These are phyloP conservation scores for Ephemerocybe angulata DNA, from an alignment of 768 basidiomycete genomes.

Conservation along the genomic window DNA sequence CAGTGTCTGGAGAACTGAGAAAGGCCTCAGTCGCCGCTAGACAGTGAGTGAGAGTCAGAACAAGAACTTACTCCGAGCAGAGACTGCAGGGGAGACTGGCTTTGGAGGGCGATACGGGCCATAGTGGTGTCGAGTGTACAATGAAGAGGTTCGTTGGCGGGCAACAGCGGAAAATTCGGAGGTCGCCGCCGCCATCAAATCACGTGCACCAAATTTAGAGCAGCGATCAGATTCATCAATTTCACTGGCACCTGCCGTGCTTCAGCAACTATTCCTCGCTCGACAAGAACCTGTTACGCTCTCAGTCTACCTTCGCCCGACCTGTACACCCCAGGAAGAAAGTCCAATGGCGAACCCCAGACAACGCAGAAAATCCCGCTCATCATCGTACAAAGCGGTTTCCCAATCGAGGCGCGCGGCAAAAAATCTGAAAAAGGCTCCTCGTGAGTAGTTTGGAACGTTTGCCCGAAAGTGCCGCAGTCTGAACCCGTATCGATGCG, in stretches of 20 bases:
- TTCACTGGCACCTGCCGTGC: not conserved
- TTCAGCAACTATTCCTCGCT: too few species aligned
- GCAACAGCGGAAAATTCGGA: conserved; percentile 21
- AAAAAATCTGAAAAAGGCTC: conserved; percentile 73
- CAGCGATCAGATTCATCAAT: conserved; percentile 3
- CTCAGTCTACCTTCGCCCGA: too few species aligned
- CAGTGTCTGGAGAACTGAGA: conserved; percentile 52
- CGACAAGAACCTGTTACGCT: too few species aligned
- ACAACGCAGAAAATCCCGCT: conserved; percentile 83
- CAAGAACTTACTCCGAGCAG: conserved; percentile 34
- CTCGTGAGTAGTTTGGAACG: conserved; percentile 43
- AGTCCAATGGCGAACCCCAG: conserved; percentile 85
- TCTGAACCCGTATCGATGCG: not conserved
- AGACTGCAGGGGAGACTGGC: conserved; percentile 34
- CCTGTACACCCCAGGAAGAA: not conserved
- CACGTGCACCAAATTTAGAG: conserved; percentile 14
- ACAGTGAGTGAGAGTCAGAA: not conserved
- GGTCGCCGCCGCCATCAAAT: conserved; percentile 27
- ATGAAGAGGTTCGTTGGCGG: conserved; percentile 11
- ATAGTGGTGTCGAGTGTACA: conserved; percentile 23
- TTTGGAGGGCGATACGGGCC: conserved; percentile 40
- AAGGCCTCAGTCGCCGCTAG: not conserved
- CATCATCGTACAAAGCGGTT: conserved; percentile 67
- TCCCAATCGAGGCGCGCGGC: conserved; percentile 74
- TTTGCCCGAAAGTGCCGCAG: not conserved